Percentiles rank a stretch among this genome's conserved stretches.
Evolutionary conservation across 2,329 filamentous ascomycete species (phyloP).

Genomic region (Penicillium vulpinum): DNA sequence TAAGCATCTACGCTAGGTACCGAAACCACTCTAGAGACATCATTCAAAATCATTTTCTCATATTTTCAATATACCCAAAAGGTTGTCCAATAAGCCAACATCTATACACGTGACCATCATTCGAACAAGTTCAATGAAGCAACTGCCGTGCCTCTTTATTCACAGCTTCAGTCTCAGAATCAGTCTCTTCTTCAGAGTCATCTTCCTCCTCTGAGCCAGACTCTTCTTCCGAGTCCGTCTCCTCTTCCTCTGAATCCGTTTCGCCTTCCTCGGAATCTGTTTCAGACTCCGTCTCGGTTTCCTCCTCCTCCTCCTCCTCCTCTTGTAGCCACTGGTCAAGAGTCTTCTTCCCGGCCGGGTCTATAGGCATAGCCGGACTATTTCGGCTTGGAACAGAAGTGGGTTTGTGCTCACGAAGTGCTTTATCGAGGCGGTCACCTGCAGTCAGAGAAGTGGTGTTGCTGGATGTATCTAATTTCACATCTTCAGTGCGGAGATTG

Average conservation of each 20-base stretch:
- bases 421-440: constrained; percentile 46
- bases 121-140: constrained; percentile 6
- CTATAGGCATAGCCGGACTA: constrained; percentile 22
- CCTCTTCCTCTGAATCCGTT: constrained; percentile 45
- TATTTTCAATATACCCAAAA: neutral
- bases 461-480: constrained; percentile 36
- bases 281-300: constrained; percentile 55
- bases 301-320: constrained; percentile 61
- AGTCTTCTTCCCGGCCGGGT: constrained; percentile 65
- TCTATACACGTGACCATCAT: constrained; percentile 4
- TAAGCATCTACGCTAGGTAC: neutral
- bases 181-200: constrained; percentile 43
- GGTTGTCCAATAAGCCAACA: neutral
- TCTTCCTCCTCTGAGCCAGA: constrained; percentile 44
- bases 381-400: constrained; percentile 15
- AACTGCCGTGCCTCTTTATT: constrained; percentile 24
- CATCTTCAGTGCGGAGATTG: constrained; percentile 64
- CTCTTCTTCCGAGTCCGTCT: constrained; percentile 51
- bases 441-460: constrained; percentile 37
- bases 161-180: constrained; percentile 28
- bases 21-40: neutral
- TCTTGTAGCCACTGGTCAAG: constrained; percentile 88
- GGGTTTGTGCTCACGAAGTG: constrained; percentile 44
- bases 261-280: constrained; percentile 50
- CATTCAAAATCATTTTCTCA: neutral